Base-by-base conservation (phyloP, 1,139 yeast species). In the Pichia sp. region DNA sequence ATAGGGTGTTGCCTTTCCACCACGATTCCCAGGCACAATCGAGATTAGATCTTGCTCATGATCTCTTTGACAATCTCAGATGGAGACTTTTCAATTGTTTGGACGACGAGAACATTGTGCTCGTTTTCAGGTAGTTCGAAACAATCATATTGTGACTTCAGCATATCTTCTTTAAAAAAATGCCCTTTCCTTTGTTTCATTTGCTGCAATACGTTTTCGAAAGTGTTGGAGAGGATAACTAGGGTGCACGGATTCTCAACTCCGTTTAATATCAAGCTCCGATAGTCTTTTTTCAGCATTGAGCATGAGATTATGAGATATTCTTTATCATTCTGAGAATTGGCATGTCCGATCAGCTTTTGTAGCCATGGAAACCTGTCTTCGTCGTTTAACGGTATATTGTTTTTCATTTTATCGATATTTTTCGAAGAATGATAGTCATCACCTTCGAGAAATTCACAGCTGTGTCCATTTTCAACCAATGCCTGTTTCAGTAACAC, bases 281-380 rank as follows among this genome's bases (percentile, higher is more conserved):
- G 72, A 63, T 92, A 92, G 26, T 60, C 63, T 52, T 72, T 70
- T 64, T 90, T 90, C 61, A 92, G 70, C 59, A 92, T 81, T 1
- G 97, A 88, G 60, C 98, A 92, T 2, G 95, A 77, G 1, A 84
- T 84, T 11, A 92, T 74, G 3, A 76, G 64, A 4, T 65, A 52
- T 5, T 55, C 54, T 41, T 72, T 64, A 0, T 80, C 66, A 5
- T 54, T 56, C 23, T 57, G 52, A 2, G 86, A 72, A 5, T 87
- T 62, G 39, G 63, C 59, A 40, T 2, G 2, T 16, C 23, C 23
- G 23, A 16, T 16, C 23, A 16, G 23, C 23, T 16, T 16, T 16
- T 69, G 64, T 31, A 92, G 69, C 98, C 98, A 92, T 1, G 75
- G 92, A 90, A 92, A 85, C 49, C 98, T 68, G 61, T 92, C 98